Conservation (phyloP, 257 asterid species). For the Sherardia arvensis region DNA sequence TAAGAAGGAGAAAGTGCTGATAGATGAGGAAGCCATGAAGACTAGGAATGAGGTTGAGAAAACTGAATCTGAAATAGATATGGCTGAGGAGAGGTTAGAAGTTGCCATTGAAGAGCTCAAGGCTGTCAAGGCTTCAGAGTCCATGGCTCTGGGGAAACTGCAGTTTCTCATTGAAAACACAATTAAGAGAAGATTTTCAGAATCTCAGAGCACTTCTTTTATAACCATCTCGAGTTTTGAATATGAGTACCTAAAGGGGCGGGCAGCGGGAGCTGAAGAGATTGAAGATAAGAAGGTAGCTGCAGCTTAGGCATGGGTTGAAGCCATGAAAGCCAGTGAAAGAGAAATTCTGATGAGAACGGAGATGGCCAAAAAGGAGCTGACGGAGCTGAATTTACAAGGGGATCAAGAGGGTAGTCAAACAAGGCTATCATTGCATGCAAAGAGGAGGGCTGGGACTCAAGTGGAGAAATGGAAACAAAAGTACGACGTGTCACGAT, state of each 20-base stretch:
- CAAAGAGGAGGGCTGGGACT: slow-evolving; percentile 23
- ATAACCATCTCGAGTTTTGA: slow-evolving; percentile 64
- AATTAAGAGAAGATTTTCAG: too few relatives aligned
- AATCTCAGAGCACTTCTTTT: too few relatives aligned
- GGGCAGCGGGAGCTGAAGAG: slow-evolving; percentile 58
- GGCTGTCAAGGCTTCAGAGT: slow-evolving; percentile 57
- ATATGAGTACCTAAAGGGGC: slow-evolving; percentile 64
- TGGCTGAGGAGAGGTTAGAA: slow-evolving; percentile 50
- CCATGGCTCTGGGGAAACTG: slow-evolving; percentile 53
- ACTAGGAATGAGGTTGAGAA: slow-evolving; percentile 42
- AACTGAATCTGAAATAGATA: slow-evolving; percentile 42
- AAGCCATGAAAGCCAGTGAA: slow-evolving; percentile 74
- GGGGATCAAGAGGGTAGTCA: slow-evolving; percentile 26
- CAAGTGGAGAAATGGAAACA: slow-evolving; percentile 42
- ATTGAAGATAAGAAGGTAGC: slow-evolving; percentile 76
- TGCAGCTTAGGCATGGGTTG: slow-evolving; percentile 89
- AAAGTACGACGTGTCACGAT: too few relatives aligned
- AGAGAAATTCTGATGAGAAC: slow-evolving; percentile 51
- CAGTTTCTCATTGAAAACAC: too few relatives aligned
- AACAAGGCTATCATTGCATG: slow-evolving; percentile 25
- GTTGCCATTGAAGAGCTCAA: slow-evolving; percentile 51
- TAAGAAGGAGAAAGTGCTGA: slow-evolving; percentile 14
- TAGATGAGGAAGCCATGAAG: slow-evolving; percentile 38
- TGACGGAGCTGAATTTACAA: too few relatives aligned
- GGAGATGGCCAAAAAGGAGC: slow-evolving; percentile 42